phyloP scores from a whole-genome alignment of 2,329 filamentous ascomycete genomes.

The Paracamarosporium sp. region DNA sequence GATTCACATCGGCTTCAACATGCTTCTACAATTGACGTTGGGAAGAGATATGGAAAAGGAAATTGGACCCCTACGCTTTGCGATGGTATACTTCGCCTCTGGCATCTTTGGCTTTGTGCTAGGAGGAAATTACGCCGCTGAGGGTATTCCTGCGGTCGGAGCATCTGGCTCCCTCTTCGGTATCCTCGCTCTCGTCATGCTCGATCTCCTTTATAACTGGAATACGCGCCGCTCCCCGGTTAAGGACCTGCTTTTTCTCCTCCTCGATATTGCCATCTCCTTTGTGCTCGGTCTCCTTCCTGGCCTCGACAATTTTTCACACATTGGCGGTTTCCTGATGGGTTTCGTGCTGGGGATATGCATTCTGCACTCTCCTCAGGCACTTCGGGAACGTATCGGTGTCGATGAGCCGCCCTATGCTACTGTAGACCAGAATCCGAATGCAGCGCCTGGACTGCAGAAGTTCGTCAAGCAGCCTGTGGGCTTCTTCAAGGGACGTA shows the following conservation, averaged over 20 bases:
- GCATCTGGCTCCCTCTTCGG: constrained; percentile 92
- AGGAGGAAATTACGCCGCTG: constrained; percentile 89
- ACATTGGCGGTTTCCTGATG: constrained; percentile 95
- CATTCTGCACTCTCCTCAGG: constrained; percentile 85
- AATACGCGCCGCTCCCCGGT: constrained; percentile 75
- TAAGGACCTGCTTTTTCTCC: constrained; percentile 85
- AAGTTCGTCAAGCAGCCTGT: constrained; percentile 58
- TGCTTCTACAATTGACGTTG: constrained; percentile 88
- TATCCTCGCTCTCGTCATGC: constrained; percentile 83
- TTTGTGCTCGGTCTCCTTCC: constrained; percentile 92
- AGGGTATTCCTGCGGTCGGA: constrained; percentile 79
- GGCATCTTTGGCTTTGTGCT: constrained; percentile 97
- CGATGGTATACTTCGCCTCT: constrained; percentile 85
- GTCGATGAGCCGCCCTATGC: constrained; percentile 73
- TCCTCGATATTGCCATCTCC: constrained; percentile 84
- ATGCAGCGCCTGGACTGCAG: constrained; percentile 37
- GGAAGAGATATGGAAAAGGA: constrained; percentile 90
- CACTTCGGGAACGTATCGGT: constrained; percentile 76
- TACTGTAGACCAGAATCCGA: constrained; percentile 57
- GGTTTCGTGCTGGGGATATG: constrained; percentile 86
- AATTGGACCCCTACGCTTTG: constrained; percentile 87
- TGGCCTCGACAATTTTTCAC: constrained; percentile 94
- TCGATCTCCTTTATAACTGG: constrained; percentile 96
- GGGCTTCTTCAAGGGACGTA: constrained; percentile 89
- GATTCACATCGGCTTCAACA: constrained; percentile 94